Evolutionary conservation across 2,329 filamentous ascomycete genomes (phyloP).

Genomic region (Uncinocarpus reesii): DNA sequence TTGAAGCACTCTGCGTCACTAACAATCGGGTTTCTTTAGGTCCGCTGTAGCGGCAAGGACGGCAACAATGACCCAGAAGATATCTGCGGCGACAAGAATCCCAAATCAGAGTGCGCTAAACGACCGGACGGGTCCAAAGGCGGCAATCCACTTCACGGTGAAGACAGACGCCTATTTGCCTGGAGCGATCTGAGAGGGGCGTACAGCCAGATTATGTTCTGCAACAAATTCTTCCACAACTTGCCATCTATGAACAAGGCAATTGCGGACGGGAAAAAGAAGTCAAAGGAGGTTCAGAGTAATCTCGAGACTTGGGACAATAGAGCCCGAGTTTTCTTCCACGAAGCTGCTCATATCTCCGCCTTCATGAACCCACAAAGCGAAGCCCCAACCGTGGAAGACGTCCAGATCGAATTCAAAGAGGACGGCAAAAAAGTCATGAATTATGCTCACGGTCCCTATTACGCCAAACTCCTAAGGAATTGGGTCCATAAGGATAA

Average conservation of each 20-base stretch:
- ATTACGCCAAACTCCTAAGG: slow-evolving; percentile 6
- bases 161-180: slow-evolving; percentile 4
- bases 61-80: slow-evolving; percentile 1
- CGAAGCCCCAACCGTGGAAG: not conserved
- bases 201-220: slow-evolving; percentile 3
- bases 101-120: slow-evolving; percentile 1
- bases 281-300: slow-evolving; percentile 2
- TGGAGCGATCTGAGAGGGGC: slow-evolving; percentile 6
- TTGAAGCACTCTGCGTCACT: not conserved
- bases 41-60: slow-evolving; percentile 3
- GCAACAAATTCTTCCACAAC: slow-evolving; percentile 5
- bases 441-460: slow-evolving; percentile 6
- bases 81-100: slow-evolving; percentile 5
- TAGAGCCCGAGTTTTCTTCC: slow-evolving; percentile 3
- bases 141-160: slow-evolving; percentile 1
- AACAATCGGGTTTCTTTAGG: not conserved
- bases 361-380: not conserved
- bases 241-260: slow-evolving; percentile 5
- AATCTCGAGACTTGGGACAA: slow-evolving; percentile 9
- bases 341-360: slow-evolving; percentile 4
- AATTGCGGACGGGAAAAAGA: not conserved
- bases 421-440: not conserved
- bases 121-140: not conserved
- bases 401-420: slow-evolving; percentile 7
- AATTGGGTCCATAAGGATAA: slow-evolving; percentile 8